phyloP scores from a whole-genome alignment of 441 rosid species.

The Adansonia grandidieri region DNA sequence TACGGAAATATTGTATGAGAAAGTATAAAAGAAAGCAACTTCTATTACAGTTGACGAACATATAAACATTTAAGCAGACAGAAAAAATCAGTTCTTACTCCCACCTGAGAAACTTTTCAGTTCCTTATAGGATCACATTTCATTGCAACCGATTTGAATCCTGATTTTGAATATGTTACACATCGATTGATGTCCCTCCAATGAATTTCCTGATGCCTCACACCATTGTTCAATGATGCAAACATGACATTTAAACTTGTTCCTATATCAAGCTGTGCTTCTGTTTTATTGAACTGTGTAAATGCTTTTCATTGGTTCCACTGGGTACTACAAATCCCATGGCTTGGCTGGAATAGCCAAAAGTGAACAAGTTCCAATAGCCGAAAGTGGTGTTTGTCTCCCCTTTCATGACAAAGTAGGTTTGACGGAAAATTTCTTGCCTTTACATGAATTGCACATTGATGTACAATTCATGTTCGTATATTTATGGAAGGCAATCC shows the following conservation, averaged over 20 bases:
- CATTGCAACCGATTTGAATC: not conserved
- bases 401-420: not conserved
- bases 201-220: not conserved
- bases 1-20: not conserved
- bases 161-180: not conserved
- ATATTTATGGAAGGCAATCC: not conserved
- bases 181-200: not conserved
- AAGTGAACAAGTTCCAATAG: not conserved
- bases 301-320: not conserved
- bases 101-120: not conserved
- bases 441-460: not conserved
- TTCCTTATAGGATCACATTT: not conserved
- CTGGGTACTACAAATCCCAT: not conserved
- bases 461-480: not conserved
- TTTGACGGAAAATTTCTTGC: not conserved
- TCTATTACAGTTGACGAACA: not conserved
- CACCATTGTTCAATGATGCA: not conserved
- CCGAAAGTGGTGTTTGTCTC: not conserved
- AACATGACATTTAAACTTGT: not conserved
- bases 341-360: conserved; percentile 6
- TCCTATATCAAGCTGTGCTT: not conserved
- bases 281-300: not conserved
- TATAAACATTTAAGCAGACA: not conserved
- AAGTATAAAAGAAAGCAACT: not conserved
- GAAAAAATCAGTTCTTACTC: not conserved